Conservation (phyloP, 805 yeast species). For the Peterozyma xylosa region DNA sequence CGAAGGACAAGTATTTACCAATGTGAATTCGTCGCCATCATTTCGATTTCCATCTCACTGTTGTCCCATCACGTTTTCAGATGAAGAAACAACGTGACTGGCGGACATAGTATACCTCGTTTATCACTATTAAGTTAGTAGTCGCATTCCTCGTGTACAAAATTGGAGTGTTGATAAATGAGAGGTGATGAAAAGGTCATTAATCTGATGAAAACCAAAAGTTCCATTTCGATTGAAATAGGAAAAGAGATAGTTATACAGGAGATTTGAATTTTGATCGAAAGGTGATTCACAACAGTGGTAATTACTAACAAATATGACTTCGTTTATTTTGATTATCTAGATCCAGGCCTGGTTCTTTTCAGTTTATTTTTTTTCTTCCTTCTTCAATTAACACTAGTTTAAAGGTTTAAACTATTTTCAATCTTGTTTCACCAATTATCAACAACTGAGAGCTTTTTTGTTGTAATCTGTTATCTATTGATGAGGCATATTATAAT, state of each 20-base stretch:
- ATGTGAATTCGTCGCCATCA: background rate
- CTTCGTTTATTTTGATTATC: too few relatives aligned
- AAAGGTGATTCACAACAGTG: too few relatives aligned
- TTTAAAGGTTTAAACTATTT: slow-evolving; percentile 6
- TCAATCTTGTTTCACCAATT: background rate
- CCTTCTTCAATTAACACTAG: background rate
- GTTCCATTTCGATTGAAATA: too few relatives aligned
- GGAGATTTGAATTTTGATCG: too few relatives aligned
- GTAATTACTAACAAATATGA: too few relatives aligned
- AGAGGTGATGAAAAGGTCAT: slow-evolving; percentile 46
- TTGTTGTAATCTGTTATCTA: background rate
- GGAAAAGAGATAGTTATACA: too few relatives aligned
- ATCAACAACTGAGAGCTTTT: background rate
- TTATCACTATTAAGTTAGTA: slow-evolving; percentile 32
- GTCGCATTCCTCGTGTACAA: slow-evolving; percentile 48
- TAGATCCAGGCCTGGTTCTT: background rate
- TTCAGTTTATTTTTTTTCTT: background rate
- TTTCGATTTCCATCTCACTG: background rate
- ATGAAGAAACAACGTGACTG: slow-evolving; percentile 29
- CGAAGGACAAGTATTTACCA: slow-evolving; percentile 12
- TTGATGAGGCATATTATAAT: slow-evolving; percentile 1
- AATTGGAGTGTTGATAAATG: slow-evolving; percentile 31
- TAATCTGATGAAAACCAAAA: slow-evolving; percentile 10
- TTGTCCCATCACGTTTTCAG: background rate
- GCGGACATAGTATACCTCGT: slow-evolving; percentile 36